Conservation (phyloP, 352 stramenopile genomes). For the Globisporangium uncinulatum region DNA sequence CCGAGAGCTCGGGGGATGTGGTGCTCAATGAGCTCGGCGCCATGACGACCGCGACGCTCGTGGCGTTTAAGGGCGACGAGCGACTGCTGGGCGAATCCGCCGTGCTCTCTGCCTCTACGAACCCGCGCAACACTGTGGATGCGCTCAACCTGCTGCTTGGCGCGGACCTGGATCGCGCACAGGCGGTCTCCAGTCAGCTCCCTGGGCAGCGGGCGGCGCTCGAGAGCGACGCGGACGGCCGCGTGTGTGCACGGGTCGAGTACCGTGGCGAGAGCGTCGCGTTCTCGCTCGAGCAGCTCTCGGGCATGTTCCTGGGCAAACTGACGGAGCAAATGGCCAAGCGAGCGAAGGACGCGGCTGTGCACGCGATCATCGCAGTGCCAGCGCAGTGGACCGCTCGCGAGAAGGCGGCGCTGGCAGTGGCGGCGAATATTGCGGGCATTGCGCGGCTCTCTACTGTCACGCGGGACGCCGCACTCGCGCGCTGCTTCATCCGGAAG, state of each 20-base stretch:
- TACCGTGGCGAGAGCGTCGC: slow-evolving; percentile 35
- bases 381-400: slow-evolving; percentile 50
- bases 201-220: slow-evolving; percentile 51
- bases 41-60: slow-evolving; percentile 82
- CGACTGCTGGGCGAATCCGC: slow-evolving; percentile 78
- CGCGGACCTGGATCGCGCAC: slow-evolving; percentile 40
- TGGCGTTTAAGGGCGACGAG: slow-evolving; percentile 87
- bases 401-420: slow-evolving; percentile 40
- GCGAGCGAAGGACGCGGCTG: slow-evolving; percentile 19
- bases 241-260: slow-evolving; percentile 55
- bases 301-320: slow-evolving; percentile 77
- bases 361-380: slow-evolving; percentile 65
- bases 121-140: slow-evolving; percentile 78
- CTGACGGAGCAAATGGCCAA: slow-evolving; percentile 59
- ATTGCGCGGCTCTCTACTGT: slow-evolving; percentile 48
- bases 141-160: slow-evolving; percentile 63
- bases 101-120: slow-evolving; percentile 81
- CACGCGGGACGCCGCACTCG: slow-evolving; percentile 34
- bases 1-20: slow-evolving; percentile 64
- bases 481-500: slow-evolving; percentile 79
- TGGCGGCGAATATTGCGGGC: slow-evolving; percentile 56
- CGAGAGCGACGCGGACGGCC: slow-evolving; percentile 17
- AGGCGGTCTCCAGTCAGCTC: slow-evolving; percentile 29
- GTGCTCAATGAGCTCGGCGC: slow-evolving; percentile 86
- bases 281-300: slow-evolving; percentile 72